Percentiles rank a stretch among this genome's conserved stretches.
phyloP scores from a whole-genome alignment of 1,284 basidiomycete species.

The Malassezia cuniculi region DNA sequence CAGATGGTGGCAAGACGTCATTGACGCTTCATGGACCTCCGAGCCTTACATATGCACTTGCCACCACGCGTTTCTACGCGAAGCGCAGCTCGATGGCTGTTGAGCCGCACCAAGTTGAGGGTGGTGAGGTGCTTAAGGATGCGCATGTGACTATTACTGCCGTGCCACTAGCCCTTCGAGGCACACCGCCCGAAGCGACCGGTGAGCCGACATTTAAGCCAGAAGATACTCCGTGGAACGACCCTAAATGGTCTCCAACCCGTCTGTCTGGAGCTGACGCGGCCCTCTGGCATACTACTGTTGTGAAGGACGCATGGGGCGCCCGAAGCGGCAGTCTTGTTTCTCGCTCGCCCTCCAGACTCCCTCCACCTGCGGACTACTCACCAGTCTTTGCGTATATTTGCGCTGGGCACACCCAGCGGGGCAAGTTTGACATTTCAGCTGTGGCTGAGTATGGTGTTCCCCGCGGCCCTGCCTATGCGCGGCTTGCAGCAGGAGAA shows the following conservation, averaged over 20 bases:
- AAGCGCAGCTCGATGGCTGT: slow-evolving; percentile 26
- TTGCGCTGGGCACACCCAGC: slow-evolving; percentile 59
- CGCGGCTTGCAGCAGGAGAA: slow-evolving; percentile 47
- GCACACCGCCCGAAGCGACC: not conserved
- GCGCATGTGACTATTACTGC: slow-evolving; percentile 56
- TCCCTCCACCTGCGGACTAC: slow-evolving; percentile 12
- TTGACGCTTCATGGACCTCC: slow-evolving; percentile 60
- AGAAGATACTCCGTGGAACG: slow-evolving; percentile 17
- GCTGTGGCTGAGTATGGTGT: slow-evolving; percentile 60
- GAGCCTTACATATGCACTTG: slow-evolving; percentile 59
- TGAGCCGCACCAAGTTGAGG: slow-evolving; percentile 16
- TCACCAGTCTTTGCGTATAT: slow-evolving; percentile 52
- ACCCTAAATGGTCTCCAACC: slow-evolving; percentile 9
- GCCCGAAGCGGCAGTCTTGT: slow-evolving; percentile 3
- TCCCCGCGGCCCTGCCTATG: slow-evolving; percentile 51
- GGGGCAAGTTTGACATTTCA: slow-evolving; percentile 70
- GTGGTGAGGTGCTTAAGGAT: slow-evolving; percentile 50
- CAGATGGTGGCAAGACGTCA: slow-evolving; percentile 56
- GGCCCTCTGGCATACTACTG: not conserved
- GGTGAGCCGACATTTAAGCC: slow-evolving; percentile 6
- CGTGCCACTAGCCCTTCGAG: slow-evolving; percentile 50
- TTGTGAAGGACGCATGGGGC: slow-evolving; percentile 5
- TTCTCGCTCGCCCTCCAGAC: slow-evolving; percentile 7
- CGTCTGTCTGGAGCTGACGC: slow-evolving; percentile 3
- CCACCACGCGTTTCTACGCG: slow-evolving; percentile 49